Conservation (phyloP, 257 asterid species). For the Orobanche coerulescens region DNA sequence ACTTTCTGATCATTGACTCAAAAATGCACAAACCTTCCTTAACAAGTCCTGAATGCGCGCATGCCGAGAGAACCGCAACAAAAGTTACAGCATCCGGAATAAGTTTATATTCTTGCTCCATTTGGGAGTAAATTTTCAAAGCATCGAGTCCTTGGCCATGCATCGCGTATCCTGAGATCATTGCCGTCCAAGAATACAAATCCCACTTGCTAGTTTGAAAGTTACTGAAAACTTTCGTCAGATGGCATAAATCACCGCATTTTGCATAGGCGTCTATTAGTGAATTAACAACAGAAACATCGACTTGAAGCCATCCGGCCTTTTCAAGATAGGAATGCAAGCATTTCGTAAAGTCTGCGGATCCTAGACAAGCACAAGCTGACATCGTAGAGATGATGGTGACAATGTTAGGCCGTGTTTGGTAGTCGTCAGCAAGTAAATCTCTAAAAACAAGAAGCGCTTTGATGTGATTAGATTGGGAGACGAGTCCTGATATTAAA, state of each 20-base stretch:
- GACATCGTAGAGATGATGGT: constrained; percentile 36
- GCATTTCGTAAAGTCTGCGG: constrained; percentile 27
- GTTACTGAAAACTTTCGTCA: constrained; percentile 25
- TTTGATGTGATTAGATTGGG: constrained; percentile 22
- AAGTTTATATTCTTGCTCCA: constrained; percentile 24
- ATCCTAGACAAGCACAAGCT: constrained; percentile 47
- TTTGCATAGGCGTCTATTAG: constrained; percentile 43
- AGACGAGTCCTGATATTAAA: constrained; percentile 43
- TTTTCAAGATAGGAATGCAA: constrained; percentile 37
- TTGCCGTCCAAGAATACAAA: constrained; percentile 47
- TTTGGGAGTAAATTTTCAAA: constrained; percentile 24
- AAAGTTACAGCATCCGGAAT: constrained; percentile 40
- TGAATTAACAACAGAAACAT: constrained; percentile 31
- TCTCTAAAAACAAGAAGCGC: constrained; percentile 29
- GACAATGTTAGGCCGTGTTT: constrained; percentile 25
- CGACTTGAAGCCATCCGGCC: constrained; percentile 34
- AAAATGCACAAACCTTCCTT: constrained; percentile 40
- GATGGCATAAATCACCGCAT: constrained; percentile 34
- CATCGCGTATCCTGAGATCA: constrained; percentile 51
- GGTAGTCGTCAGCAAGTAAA: constrained; percentile 19
- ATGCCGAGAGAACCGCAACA: constrained; percentile 38
- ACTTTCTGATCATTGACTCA: constrained; percentile 28
- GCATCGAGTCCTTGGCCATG: constrained; percentile 38
- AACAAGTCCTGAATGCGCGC: constrained; percentile 44
- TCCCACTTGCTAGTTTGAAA: constrained; percentile 24